Evolutionary conservation across 805 yeast species (phyloP).

Genomic region (Pichia manshurica): DNA sequence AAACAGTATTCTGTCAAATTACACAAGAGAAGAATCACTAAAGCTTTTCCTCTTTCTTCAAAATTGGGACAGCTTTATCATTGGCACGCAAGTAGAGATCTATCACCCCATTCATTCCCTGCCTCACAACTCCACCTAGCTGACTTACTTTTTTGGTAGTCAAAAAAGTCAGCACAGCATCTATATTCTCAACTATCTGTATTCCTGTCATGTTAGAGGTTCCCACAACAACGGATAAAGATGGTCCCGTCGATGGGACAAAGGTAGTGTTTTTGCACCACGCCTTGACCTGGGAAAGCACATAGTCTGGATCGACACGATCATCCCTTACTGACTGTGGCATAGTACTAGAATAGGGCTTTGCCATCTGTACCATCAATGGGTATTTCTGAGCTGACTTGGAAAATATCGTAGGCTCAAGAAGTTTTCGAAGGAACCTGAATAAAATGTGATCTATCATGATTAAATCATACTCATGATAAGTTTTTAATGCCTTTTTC

Average conservation of each 20-base stretch:
- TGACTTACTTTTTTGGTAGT: constrained; percentile 41
- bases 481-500: constrained; percentile 42
- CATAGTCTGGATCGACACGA: constrained; percentile 61
- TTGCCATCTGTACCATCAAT: constrained; percentile 57
- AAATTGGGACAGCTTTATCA: constrained; percentile 30
- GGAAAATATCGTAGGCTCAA: constrained; percentile 55
- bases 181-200: constrained; percentile 46
- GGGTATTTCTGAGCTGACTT: constrained; percentile 63
- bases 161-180: constrained; percentile 45
- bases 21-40: too few species aligned
- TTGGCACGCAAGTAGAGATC: constrained; percentile 40
- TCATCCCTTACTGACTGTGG: constrained; percentile 29
- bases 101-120: constrained; percentile 38
- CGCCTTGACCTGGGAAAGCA: constrained; percentile 57
- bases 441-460: constrained; percentile 67
- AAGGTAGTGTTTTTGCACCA: constrained; percentile 59
- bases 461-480: constrained; percentile 59
- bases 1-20: too few species aligned
- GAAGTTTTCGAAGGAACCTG: constrained; percentile 48
- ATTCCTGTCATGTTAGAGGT: constrained; percentile 39
- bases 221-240: constrained; percentile 58
- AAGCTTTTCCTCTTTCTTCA: constrained; percentile 4
- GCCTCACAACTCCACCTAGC: constrained; percentile 52
- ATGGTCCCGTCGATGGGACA: constrained; percentile 55
- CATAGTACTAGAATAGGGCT: constrained; percentile 31